Conservation (phyloP, 805 yeast genomes). For the Ogataea methylovora region DNA sequence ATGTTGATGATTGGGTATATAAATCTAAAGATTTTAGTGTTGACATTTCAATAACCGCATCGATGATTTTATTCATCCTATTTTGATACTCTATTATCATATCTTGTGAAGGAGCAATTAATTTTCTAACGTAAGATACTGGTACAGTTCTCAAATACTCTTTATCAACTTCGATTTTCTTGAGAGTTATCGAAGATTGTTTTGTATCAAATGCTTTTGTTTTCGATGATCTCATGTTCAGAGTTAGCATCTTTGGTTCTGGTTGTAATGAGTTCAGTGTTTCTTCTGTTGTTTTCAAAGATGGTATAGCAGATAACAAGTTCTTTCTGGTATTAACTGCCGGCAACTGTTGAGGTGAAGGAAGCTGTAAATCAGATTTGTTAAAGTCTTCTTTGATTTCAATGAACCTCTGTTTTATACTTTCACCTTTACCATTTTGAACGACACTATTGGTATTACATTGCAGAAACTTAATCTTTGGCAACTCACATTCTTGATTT, state of each 20-base stretch:
- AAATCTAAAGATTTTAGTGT: neutral
- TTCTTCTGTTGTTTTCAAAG: neutral
- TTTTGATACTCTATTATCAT: conserved; percentile 2
- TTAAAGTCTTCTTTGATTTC: no score
- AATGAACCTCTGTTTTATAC: conserved; percentile 1
- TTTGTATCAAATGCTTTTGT: neutral
- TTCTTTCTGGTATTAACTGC: no score
- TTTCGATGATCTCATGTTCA: conserved; percentile 3
- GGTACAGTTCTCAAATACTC: conserved; percentile 3
- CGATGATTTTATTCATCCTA: conserved; percentile 2
- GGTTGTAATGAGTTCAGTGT: neutral
- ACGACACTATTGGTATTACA: conserved; percentile 1
- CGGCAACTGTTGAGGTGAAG: no score
- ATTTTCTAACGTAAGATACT: conserved; percentile 1
- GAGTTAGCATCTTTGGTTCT: conserved; percentile 1
- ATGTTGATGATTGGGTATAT: no score
- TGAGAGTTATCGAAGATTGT: neutral
- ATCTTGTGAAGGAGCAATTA: conserved; percentile 1
- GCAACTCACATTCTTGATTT: conserved; percentile 3
- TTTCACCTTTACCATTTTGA: neutral
- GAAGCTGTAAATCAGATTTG: no score
- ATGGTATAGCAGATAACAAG: no score
- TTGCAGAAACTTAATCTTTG: conserved; percentile 4
- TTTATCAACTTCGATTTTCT: neutral
- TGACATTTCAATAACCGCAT: conserved; percentile 1